Evolutionary conservation across 1,284 basidiomycete species (phyloP).

Genomic region (Apiotrichum brassicae): DNA sequence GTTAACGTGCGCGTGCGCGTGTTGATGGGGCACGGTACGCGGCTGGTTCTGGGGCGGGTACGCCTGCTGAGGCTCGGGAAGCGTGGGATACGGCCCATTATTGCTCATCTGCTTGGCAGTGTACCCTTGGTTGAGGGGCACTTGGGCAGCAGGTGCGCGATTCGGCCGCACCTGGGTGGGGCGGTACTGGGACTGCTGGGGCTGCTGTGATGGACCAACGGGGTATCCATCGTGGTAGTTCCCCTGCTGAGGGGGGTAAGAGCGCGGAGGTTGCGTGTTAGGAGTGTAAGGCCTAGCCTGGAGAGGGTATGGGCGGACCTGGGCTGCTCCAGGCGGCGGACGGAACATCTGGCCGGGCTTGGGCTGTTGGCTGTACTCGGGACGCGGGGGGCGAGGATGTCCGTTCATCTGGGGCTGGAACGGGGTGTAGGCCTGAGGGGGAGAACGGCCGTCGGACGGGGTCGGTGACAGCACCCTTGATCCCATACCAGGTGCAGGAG

Average conservation of each 20-base stretch:
- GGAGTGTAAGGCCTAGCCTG: background rate
- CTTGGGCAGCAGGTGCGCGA: background rate
- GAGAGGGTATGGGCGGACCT: background rate
- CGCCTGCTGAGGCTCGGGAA: background rate
- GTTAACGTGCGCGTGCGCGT: background rate
- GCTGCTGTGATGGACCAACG: too few relatives aligned
- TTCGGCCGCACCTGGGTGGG: background rate
- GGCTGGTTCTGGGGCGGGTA: conserved; percentile 6
- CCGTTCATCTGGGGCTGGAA: background rate
- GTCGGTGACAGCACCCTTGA: background rate
- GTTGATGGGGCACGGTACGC: conserved; percentile 12
- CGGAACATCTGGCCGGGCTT: background rate
- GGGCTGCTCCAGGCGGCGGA: background rate
- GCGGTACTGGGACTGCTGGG: background rate
- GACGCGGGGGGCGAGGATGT: background rate
- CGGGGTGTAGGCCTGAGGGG: background rate
- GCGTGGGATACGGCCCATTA: background rate
- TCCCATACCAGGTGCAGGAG: background rate
- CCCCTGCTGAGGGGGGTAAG: background rate
- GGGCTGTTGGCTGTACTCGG: background rate
- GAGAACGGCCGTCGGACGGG: background rate
- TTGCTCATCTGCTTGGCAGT: background rate
- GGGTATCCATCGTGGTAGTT: too few relatives aligned
- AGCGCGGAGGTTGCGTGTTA: too few relatives aligned
- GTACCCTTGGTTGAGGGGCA: background rate